Percentiles rank a stretch among this genome's conserved stretches.
Evolutionary conservation across 2,329 filamentous ascomycete genomes (phyloP).

Genomic region (Aspergillaceae sp.): DNA sequence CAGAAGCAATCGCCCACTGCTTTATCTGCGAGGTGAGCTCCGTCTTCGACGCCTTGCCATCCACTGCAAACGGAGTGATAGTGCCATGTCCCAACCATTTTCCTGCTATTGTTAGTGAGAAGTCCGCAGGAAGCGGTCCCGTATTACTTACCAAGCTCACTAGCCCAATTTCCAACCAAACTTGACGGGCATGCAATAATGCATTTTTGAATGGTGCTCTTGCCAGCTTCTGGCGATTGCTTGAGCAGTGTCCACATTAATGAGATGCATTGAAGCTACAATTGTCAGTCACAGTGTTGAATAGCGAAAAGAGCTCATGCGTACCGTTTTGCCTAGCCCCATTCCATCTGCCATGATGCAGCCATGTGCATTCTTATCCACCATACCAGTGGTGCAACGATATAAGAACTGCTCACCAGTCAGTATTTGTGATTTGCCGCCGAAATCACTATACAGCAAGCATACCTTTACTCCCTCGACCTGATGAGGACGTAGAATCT

Average conservation of each 20-base stretch:
- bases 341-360: conserved; percentile 99
- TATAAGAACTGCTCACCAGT: conserved; percentile 63
- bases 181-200: conserved; percentile 96
- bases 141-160: conserved; percentile 56
- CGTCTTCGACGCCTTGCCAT: conserved; percentile 92
- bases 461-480: conserved; percentile 80
- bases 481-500: conserved; percentile 90
- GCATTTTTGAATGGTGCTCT: conserved; percentile 86
- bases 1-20: conserved; percentile 88
- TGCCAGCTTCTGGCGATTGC: conserved; percentile 92
- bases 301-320: conserved; percentile 1
- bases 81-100: conserved; percentile 96
- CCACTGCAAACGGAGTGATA: conserved; percentile 86
- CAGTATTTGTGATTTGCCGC: conserved; percentile 9
- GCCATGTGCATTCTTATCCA: conserved; percentile 85
- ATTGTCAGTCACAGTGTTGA: conserved; percentile 13
- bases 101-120: conserved; percentile 32
- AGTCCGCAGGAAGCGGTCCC: background rate
- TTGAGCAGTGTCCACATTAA: conserved; percentile 95
- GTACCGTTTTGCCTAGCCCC: conserved; percentile 83
- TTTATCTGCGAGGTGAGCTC: conserved; percentile 82
- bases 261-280: conserved; percentile 76
- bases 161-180: conserved; percentile 95
- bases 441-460: background rate
- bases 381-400: conserved; percentile 85